phyloP scores from a whole-genome alignment of 495 filamentous ascomycete genomes.

The Aspergillus cristatus region DNA sequence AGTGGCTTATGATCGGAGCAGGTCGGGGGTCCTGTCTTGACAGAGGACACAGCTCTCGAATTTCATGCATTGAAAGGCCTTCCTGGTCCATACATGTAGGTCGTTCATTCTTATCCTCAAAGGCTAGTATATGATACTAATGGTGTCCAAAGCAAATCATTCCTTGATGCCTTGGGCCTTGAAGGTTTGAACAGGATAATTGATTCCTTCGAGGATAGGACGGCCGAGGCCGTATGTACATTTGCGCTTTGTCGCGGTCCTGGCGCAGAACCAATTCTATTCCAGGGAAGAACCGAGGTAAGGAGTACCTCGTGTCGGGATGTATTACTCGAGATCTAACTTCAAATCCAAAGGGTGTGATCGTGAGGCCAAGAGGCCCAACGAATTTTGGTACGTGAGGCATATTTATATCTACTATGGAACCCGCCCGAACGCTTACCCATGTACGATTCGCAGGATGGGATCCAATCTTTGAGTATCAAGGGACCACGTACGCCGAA shows the following conservation, averaged over 20 bases:
- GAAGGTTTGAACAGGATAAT: constrained; percentile 86
- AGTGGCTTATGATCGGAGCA: constrained; percentile 17
- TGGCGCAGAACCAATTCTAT: constrained; percentile 74
- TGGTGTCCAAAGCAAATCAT: constrained; percentile 65
- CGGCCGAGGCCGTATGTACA: constrained; percentile 87
- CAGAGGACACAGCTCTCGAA: constrained; percentile 91
- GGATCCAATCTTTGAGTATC: constrained; percentile 95
- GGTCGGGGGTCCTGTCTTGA: constrained; percentile 80
- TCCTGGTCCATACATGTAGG: constrained; percentile 95
- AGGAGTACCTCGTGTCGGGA: constrained; percentile 2
- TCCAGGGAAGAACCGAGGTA: constrained; percentile 72
- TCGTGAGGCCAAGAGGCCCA: constrained; percentile 47
- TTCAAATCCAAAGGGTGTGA: constrained; percentile 40
- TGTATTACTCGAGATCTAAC: neutral
- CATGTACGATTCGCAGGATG: constrained; percentile 49
- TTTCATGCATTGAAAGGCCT: constrained; percentile 83
- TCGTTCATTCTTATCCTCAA: constrained; percentile 1
- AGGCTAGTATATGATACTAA: constrained; percentile 1
- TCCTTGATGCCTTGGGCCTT: constrained; percentile 73
- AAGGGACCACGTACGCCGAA: constrained; percentile 92
- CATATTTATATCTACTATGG: neutral
- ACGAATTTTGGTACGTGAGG: constrained; percentile 71
- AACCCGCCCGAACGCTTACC: neutral
- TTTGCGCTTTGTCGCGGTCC: constrained; percentile 88
- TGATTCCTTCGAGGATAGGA: constrained; percentile 78